phyloP scores from a whole-genome alignment of 2,329 filamentous ascomycete species.

The Neocucurbitaria cava region DNA sequence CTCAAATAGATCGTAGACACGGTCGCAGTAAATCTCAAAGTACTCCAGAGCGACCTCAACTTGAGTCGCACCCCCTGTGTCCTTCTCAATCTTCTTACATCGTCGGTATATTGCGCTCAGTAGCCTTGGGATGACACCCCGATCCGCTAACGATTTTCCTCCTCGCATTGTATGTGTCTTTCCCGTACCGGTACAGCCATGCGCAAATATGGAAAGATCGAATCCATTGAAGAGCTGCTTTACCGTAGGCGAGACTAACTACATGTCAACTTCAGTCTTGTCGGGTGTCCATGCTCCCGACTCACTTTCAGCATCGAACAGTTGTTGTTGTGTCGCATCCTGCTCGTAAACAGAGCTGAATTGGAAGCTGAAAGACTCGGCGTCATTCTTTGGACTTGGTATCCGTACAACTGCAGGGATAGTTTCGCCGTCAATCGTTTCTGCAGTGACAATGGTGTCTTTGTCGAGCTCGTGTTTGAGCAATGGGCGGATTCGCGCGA shows the following conservation, averaged over 20 bases:
- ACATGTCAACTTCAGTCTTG: slow-evolving; percentile 23
- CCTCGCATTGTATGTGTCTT: slow-evolving; percentile 98
- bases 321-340: slow-evolving; percentile 78
- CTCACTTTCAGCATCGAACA: slow-evolving; percentile 88
- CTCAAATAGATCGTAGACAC: slow-evolving; percentile 90
- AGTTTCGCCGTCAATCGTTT: slow-evolving; percentile 49
- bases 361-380: slow-evolving; percentile 89
- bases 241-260: slow-evolving; percentile 80
- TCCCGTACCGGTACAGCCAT: slow-evolving; percentile 90
- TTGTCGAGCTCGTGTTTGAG: slow-evolving; percentile 84
- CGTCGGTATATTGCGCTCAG: slow-evolving; percentile 86
- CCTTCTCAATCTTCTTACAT: slow-evolving; percentile 84
- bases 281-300: slow-evolving; percentile 4
- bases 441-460: slow-evolving; percentile 81
- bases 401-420: slow-evolving; percentile 76
- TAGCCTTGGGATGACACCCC: slow-evolving; percentile 85
- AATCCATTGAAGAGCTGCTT: slow-evolving; percentile 91
- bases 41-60: slow-evolving; percentile 84
- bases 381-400: slow-evolving; percentile 90
- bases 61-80: slow-evolving; percentile 71
- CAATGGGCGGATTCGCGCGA: slow-evolving; percentile 88
- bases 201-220: slow-evolving; percentile 78
- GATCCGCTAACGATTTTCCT: slow-evolving; percentile 82
- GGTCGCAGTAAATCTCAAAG: slow-evolving; percentile 97
- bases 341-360: slow-evolving; percentile 94